Conservation (phyloP, 805 yeast species). For the Candida golubevii region DNA sequence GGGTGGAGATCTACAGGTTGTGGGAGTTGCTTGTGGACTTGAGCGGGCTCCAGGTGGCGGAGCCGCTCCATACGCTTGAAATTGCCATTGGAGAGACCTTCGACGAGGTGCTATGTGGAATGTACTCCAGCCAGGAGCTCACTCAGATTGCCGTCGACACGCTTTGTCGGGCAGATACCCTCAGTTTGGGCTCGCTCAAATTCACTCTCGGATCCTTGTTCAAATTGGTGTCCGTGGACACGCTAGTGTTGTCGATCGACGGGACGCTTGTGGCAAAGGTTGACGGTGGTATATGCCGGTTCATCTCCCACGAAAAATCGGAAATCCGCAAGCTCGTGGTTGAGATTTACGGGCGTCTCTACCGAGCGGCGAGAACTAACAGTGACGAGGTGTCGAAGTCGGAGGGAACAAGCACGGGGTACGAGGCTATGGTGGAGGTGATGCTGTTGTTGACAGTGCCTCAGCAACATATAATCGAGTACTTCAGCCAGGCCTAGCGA, state of each 20-base stretch:
- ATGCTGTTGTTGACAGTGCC: constrained; percentile 37
- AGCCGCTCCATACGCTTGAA: constrained; percentile 17
- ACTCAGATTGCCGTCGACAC: constrained; percentile 15
- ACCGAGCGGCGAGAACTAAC: constrained; percentile 19
- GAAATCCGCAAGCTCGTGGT: constrained; percentile 36
- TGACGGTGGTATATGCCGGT: constrained; percentile 27
- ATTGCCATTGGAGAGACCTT: constrained; percentile 28
- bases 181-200: constrained; percentile 5
- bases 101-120: constrained; percentile 28
- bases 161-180: constrained; percentile 7
- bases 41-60: constrained; percentile 10
- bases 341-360: constrained; percentile 35
- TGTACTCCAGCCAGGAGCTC: constrained; percentile 22
- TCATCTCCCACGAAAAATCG: constrained; percentile 29
- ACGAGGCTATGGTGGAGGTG: constrained; percentile 21
- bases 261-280: constrained; percentile 19
- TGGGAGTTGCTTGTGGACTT: constrained; percentile 25
- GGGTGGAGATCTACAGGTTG: constrained; percentile 18
- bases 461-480: constrained; percentile 45
- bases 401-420: constrained; percentile 12
- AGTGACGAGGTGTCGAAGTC: constrained; percentile 1
- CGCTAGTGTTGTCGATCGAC: constrained; percentile 17
- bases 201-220: constrained; percentile 25
- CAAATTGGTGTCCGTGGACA: constrained; percentile 21
- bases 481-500: constrained; percentile 26